phyloP scores from a whole-genome alignment of 257 asterid species.

The Fraxinus pennsylvanica region DNA sequence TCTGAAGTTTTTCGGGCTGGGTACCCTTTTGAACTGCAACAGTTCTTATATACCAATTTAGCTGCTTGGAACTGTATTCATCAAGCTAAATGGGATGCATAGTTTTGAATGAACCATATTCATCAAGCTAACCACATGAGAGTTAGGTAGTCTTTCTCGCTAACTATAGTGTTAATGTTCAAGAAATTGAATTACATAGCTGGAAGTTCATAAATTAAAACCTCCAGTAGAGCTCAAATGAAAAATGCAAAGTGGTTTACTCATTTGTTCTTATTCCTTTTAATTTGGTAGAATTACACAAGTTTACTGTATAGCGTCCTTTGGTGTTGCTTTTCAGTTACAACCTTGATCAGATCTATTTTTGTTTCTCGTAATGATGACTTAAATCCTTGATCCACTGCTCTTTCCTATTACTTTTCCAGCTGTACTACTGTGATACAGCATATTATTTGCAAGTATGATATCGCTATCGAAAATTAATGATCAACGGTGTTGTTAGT shows the following conservation, averaged over 20 bases:
- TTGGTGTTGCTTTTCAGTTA: slow-evolving; percentile 10
- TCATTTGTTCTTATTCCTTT: slow-evolving; percentile 7
- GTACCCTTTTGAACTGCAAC: not conserved
- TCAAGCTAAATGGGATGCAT: not conserved
- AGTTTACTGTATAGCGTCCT: slow-evolving; percentile 13
- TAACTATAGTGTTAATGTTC: not conserved
- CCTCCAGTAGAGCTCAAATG: not conserved
- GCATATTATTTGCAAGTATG: not conserved
- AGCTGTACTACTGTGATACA: not conserved
- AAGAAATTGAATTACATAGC: slow-evolving; percentile 4
- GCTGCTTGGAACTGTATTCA: not conserved
- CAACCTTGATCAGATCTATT: not conserved
- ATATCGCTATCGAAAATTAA: not conserved
- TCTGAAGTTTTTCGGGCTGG: slow-evolving; percentile 1
- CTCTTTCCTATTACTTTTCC: not conserved
- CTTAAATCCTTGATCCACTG: not conserved
- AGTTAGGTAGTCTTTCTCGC: not conserved
- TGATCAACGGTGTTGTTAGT: slow-evolving; percentile 11
- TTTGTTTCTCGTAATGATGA: not conserved
- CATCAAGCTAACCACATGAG: not conserved
- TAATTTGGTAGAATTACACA: slow-evolving; percentile 4
- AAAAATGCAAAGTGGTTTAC: not conserved
- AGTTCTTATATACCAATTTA: not conserved
- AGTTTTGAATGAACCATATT: not conserved
- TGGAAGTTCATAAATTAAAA: slow-evolving; percentile 6